A percentile compares a stretch with the other conserved stretches of the same genome.
phyloP scores from a whole-genome alignment of 2,329 filamentous ascomycete genomes.

The Beauveria medogensis region DNA sequence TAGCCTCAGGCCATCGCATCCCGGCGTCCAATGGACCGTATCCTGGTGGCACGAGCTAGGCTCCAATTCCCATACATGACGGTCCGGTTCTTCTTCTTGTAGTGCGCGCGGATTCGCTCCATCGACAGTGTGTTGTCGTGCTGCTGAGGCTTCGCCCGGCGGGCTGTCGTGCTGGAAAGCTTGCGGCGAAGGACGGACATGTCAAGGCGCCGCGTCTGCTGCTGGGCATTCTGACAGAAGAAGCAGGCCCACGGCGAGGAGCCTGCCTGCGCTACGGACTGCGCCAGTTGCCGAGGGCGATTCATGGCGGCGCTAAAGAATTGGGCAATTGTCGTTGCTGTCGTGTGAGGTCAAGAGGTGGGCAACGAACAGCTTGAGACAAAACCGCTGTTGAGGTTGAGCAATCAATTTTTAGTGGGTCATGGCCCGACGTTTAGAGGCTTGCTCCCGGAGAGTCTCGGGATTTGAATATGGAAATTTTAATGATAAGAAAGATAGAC shows the following conservation, averaged over 20 bases:
- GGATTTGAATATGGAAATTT: not conserved
- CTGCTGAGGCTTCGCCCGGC: slow-evolving; percentile 16
- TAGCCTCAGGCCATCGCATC: not conserved
- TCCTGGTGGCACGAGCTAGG: not conserved
- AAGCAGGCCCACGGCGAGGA: slow-evolving; percentile 28
- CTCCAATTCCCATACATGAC: slow-evolving; percentile 29
- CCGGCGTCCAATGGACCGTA: not conserved
- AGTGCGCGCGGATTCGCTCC: slow-evolving; percentile 56
- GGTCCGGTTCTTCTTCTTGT: slow-evolving; percentile 59
- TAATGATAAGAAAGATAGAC: not conserved
- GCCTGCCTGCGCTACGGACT: slow-evolving; percentile 20
- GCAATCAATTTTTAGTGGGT: slow-evolving; percentile 10
- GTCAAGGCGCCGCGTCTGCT: slow-evolving; percentile 18
- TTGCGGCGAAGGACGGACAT: slow-evolving; percentile 22
- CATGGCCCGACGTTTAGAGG: not conserved
- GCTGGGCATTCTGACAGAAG: slow-evolving; percentile 28
- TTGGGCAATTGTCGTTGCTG: not conserved
- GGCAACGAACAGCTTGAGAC: not conserved
- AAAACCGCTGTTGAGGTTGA: not conserved
- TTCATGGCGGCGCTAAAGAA: slow-evolving; percentile 28
- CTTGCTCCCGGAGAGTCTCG: not conserved
- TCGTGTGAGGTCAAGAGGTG: not conserved
- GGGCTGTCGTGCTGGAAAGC: slow-evolving; percentile 23
- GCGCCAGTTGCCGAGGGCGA: slow-evolving; percentile 27
- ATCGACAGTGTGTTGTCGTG: slow-evolving; percentile 35